Evolutionary conservation across 495 filamentous ascomycete genomes (phyloP), one percentile per base, ranked within the genome.

Genomic region (Letharia lupina): DNA sequence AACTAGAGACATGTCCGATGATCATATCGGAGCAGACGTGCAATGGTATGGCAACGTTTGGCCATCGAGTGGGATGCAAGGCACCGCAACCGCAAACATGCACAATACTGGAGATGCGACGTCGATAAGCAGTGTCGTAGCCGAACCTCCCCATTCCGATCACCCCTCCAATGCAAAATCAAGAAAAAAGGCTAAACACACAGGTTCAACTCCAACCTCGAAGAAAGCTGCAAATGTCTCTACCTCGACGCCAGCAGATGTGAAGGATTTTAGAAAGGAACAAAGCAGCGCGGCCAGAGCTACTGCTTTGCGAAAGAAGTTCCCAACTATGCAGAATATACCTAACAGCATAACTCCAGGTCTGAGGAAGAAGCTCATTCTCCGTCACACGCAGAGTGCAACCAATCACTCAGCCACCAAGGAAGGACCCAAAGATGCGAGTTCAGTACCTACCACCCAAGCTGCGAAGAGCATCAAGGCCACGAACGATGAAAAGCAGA

Each of bases 251-350:
- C 48, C 39, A 61, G 35, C 20, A 10, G 20, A 40, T 23, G 23
- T 4, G 37, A 61, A 42, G n/a, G 18, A n/a, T 3, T 23, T 5
- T 16, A 10, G 4, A 28, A 44, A 39, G 37, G 18, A 33, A 23
- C 12, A 9, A 41, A 18, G 2, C 12, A 1, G 37, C 10, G 37
- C n/a, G 20, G 3, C 2, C 13, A 60, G 64, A 66, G 64, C 64
- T 8, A 28, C 2, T 41, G 23, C 16, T 4, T 44, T 66, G 33
- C 42, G 44, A 35, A 31, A 28, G 15, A 1, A n/a, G 20, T 66
- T 39, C 41, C 64, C 64, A 42, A 42, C 44, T 11, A 66, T 66
- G 64, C 37, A 52, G 31, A 60, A 54, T 39, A 66, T 66, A 23
- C 64, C 64, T 20, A 4, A 47, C 0, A 47, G 47, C 20, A 5